A percentile compares a stretch with the other conserved stretches of the same genome.
Evolutionary conservation across 345 rosid genomes (phyloP).

Genomic region (Citrus maxima): DNA sequence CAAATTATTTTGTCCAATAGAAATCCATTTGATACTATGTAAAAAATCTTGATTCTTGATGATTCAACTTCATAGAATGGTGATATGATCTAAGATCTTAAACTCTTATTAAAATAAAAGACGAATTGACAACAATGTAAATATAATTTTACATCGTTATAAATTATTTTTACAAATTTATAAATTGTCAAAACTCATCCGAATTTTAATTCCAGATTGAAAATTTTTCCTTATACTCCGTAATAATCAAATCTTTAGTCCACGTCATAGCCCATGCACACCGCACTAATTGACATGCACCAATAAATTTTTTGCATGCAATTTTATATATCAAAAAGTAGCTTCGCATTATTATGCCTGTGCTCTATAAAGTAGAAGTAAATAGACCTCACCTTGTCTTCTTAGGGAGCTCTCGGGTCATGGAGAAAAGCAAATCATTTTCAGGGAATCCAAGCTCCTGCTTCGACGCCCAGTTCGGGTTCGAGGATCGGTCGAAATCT

Average conservation of each 20-base stretch:
- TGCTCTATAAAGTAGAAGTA: neutral
- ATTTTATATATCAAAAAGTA: neutral
- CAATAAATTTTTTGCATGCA: neutral
- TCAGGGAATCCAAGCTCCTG: constrained; percentile 31
- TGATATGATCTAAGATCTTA: too few species aligned
- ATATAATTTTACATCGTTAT: too few species aligned
- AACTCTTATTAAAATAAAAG: too few species aligned
- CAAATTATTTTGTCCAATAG: too few species aligned
- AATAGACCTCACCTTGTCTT: neutral
- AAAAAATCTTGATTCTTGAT: too few species aligned
- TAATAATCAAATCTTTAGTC: neutral
- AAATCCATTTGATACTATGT: too few species aligned
- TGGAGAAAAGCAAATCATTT: constrained; percentile 65
- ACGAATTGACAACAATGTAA: too few species aligned
- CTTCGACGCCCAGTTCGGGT: constrained; percentile 27
- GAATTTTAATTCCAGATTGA: too few species aligned
- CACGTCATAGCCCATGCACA: neutral
- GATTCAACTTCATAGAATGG: neutral
- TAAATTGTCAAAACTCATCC: too few species aligned
- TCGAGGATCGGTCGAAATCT: constrained; percentile 42
- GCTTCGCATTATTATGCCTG: too few species aligned
- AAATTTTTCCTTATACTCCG: neutral
- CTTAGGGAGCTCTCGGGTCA: constrained; percentile 1
- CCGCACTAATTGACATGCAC: neutral
- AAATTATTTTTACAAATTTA: too few species aligned